Evolutionary conservation across 768 basidiomycete genomes (phyloP).

Genomic region (Mycena galericulata): DNA sequence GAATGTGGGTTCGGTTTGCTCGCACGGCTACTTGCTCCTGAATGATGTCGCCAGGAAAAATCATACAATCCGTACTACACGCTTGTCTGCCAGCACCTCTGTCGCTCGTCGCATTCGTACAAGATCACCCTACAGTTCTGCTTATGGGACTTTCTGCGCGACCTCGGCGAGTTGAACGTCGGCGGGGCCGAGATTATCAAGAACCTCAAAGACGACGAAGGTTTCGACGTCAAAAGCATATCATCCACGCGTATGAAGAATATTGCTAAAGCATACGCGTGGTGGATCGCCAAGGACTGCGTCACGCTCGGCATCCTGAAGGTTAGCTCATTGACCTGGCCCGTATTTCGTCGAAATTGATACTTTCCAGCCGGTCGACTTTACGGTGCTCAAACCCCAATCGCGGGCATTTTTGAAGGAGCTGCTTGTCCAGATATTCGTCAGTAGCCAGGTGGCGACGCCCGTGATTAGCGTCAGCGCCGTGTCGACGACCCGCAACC

Average conservation of each 20-base stretch:
- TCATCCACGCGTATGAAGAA: constrained; percentile 73
- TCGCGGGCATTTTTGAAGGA: constrained; percentile 76
- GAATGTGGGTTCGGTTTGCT: constrained; percentile 66
- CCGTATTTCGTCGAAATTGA: neutral
- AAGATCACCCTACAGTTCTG: constrained; percentile 95
- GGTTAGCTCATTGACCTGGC: constrained; percentile 58
- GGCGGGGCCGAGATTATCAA: constrained; percentile 86
- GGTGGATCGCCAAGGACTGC: constrained; percentile 92
- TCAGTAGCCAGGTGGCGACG: constrained; percentile 79
- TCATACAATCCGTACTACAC: constrained; percentile 96
- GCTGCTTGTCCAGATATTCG: constrained; percentile 75
- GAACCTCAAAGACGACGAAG: constrained; percentile 63
- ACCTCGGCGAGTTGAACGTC: constrained; percentile 85
- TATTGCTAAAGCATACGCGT: constrained; percentile 87
- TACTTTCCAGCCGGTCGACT: constrained; percentile 83
- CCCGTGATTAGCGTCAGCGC: constrained; percentile 64
- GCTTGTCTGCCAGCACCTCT: constrained; percentile 87
- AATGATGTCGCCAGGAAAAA: constrained; percentile 72
- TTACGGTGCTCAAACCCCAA: constrained; percentile 75
- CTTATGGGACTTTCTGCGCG: constrained; percentile 96
- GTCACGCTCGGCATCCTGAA: constrained; percentile 84
- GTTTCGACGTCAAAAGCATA: constrained; percentile 63
- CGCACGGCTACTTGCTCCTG: neutral
- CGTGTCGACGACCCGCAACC: constrained; percentile 61
- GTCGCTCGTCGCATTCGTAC: constrained; percentile 82